Evolutionary conservation across 2,329 filamentous ascomycete genomes (phyloP).

Genomic region (Sporothrix dimorphospora): DNA sequence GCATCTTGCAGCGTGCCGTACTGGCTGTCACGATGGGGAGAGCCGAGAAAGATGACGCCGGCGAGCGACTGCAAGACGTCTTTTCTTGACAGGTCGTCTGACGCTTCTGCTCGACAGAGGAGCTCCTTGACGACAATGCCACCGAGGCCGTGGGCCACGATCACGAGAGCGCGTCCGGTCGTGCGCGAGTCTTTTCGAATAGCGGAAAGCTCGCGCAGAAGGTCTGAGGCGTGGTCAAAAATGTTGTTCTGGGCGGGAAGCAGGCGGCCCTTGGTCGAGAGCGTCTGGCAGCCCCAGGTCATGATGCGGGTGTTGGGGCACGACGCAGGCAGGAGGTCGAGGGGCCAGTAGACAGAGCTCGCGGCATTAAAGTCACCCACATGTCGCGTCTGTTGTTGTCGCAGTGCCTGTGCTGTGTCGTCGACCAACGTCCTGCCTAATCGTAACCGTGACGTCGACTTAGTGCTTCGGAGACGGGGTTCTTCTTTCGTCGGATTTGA

Average conservation of each 20-base stretch:
- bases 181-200: slow-evolving; percentile 31
- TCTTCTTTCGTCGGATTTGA: not conserved
- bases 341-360: slow-evolving; percentile 39
- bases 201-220: slow-evolving; percentile 38
- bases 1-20: slow-evolving; percentile 38
- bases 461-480: slow-evolving; percentile 23
- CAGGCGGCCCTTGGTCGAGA: slow-evolving; percentile 36
- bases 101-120: slow-evolving; percentile 38
- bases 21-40: slow-evolving; percentile 40
- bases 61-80: slow-evolving; percentile 38
- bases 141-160: slow-evolving; percentile 40
- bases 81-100: slow-evolving; percentile 35
- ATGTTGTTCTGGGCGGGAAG: slow-evolving; percentile 38
- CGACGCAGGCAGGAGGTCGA: slow-evolving; percentile 40
- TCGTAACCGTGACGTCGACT: slow-evolving; percentile 36
- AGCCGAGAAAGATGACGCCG: slow-evolving; percentile 39
- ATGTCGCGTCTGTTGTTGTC: not conserved
- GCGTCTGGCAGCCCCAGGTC: slow-evolving; percentile 41
- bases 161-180: slow-evolving; percentile 36
- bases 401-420: slow-evolving; percentile 17
- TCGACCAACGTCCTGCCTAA: slow-evolving; percentile 22
- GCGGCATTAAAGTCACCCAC: not conserved
- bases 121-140: slow-evolving; percentile 43
- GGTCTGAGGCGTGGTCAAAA: slow-evolving; percentile 39
- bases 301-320: slow-evolving; percentile 39